Conservation (phyloP, 495 filamentous ascomycete genomes). For the Trichocladium uniseriatum region DNA sequence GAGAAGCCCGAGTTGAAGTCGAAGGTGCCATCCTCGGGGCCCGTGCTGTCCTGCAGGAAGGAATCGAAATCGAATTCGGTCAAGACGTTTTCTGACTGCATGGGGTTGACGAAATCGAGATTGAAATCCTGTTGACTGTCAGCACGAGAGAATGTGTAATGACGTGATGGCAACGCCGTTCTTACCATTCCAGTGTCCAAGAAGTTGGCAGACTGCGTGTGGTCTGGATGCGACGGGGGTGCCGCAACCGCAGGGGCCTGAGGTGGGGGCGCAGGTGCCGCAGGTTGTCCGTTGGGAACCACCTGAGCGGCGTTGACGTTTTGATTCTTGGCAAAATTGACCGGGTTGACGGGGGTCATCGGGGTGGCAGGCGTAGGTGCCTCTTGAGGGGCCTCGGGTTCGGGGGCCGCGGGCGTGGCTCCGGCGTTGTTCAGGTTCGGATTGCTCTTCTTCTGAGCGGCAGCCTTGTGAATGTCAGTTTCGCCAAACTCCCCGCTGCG, state of each 20-base stretch:
- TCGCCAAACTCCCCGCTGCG: background rate
- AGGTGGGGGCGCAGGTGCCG: conserved; percentile 32
- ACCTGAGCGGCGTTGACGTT: conserved; percentile 39
- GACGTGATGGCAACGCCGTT: conserved; percentile 1
- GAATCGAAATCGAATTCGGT: conserved; percentile 95
- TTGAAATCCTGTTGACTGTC: conserved; percentile 25
- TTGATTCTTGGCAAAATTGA: conserved; percentile 52
- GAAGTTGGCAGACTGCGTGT: conserved; percentile 26
- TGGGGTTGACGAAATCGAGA: conserved; percentile 53
- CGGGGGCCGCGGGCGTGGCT: conserved; percentile 68
- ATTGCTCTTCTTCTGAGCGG: conserved; percentile 61
- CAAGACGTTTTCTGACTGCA: conserved; percentile 62
- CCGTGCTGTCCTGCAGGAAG: conserved; percentile 55
- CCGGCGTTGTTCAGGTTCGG: conserved; percentile 47
- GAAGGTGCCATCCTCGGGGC: conserved; percentile 31
- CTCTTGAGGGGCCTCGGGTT: conserved; percentile 58
- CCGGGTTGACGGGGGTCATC: conserved; percentile 70
- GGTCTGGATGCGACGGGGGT: conserved; percentile 37
- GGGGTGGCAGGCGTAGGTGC: conserved; percentile 77
- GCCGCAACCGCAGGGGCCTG: conserved; percentile 39
- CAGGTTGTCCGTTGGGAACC: conserved; percentile 36
- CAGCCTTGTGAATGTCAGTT: conserved; percentile 38
- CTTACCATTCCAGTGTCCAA: conserved; percentile 34
- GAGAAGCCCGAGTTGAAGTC: conserved; percentile 37
- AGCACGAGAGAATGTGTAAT: conserved; percentile 5